Conservation (phyloP, 1,139 yeast genomes). For the Debaryomyces psychrophilus region DNA sequence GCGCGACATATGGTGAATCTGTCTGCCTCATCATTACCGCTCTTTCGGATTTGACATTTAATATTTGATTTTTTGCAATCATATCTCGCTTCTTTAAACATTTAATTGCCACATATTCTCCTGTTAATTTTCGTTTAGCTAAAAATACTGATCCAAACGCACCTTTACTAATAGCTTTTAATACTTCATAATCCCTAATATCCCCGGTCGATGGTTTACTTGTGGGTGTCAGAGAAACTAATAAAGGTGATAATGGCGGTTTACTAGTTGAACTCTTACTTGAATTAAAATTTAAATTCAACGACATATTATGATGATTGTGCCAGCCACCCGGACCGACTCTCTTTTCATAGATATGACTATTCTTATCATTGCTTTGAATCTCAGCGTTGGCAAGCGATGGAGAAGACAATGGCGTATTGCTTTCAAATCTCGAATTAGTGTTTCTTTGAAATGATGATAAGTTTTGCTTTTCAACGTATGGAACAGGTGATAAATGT, state of each 20-base stretch:
- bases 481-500: constrained; percentile 57
- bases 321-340: constrained; percentile 20
- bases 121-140: constrained; percentile 80
- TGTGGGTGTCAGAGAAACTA: constrained; percentile 61
- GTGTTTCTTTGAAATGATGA: constrained; percentile 60
- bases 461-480: constrained; percentile 49
- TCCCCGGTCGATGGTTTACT: constrained; percentile 62
- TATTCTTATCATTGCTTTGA: constrained; percentile 1
- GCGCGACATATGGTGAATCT: constrained; percentile 92
- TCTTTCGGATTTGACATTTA: constrained; percentile 90
- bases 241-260: constrained; percentile 80
- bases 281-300: constrained; percentile 14
- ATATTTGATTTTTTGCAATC: constrained; percentile 95
- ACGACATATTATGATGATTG: constrained; percentile 19
- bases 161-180: constrained; percentile 94
- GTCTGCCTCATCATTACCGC: constrained; percentile 98
- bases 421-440: constrained; percentile 23
- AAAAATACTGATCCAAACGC: constrained; percentile 96
- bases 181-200: constrained; percentile 84
- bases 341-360: constrained; percentile 18
- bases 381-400: constrained; percentile 20
- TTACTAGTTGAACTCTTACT: constrained; percentile 30
- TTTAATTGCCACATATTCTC: constrained; percentile 94
- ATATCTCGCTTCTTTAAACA: constrained; percentile 93
- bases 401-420: constrained; percentile 54